A percentile compares a stretch with the other conserved stretches of the same genome.
Conservation (phyloP, 2,329 filamentous ascomycete species). For the Aspergillus neoniger region DNA sequence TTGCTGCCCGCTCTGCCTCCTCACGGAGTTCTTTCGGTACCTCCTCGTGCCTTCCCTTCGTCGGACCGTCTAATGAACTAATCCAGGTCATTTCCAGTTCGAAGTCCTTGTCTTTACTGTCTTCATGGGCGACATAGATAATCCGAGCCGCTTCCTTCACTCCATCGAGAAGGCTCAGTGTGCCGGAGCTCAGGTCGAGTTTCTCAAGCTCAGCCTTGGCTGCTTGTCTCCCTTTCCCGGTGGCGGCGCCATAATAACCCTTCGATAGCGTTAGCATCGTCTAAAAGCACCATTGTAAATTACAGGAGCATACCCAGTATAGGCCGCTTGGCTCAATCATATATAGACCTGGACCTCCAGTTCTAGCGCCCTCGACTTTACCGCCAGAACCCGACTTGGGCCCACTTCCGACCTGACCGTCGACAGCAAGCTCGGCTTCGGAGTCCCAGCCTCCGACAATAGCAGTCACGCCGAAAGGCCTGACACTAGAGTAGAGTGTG, state of each 20-base stretch:
- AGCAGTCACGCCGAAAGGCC: constrained; percentile 93
- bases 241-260: constrained; percentile 97
- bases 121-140: constrained; percentile 96
- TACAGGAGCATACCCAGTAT: constrained; percentile 70
- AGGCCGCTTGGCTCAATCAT: constrained; percentile 98
- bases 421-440: constrained; percentile 79
- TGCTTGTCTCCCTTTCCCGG: constrained; percentile 92
- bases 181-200: constrained; percentile 78
- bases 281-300: neutral
- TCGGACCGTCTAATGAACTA: constrained; percentile 79
- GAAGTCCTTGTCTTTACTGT: constrained; percentile 99
- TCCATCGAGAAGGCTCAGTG: constrained; percentile 77
- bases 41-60: constrained; percentile 88
- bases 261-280: constrained; percentile 36
- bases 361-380: constrained; percentile 72
- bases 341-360: constrained; percentile 91
- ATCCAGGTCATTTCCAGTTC: constrained; percentile 99
- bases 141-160: constrained; percentile 96
- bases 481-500: constrained; percentile 94
- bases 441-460: constrained; percentile 94
- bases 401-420: constrained; percentile 84
- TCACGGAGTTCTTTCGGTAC: constrained; percentile 88
- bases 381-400: constrained; percentile 79
- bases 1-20: constrained; percentile 89
- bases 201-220: constrained; percentile 99